Evolutionary conservation across 352 stramenopile genomes (phyloP).

Genomic region (Blastocystis hominis): DNA sequence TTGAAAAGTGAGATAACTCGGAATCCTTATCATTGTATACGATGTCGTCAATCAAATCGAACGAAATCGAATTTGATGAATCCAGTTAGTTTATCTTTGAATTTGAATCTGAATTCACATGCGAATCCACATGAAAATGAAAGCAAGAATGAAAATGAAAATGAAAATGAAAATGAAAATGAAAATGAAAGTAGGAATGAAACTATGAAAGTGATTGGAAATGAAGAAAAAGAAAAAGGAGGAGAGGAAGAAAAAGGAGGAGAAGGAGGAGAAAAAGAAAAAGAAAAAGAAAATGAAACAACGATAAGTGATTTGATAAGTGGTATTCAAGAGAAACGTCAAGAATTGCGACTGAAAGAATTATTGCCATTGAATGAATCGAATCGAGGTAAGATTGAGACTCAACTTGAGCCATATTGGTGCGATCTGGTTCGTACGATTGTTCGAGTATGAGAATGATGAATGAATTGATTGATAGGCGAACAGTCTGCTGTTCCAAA

Average conservation of each 20-base stretch:
- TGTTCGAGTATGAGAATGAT: background rate
- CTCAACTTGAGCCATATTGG: background rate
- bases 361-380: background rate
- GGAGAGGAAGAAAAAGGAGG: no score
- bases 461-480: background rate
- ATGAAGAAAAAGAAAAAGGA: no score
- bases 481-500: background rate
- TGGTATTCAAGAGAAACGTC: slow-evolving; percentile 4
- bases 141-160: no score
- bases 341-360: background rate
- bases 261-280: no score
- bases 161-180: no score
- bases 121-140: no score
- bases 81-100: no score
- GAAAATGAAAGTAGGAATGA: no score
- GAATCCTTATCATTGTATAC: background rate
- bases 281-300: no score
- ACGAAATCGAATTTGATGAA: background rate
- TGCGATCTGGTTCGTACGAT: background rate
- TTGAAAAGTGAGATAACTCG: slow-evolving; percentile 16
- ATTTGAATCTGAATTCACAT: no score
- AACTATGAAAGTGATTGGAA: no score
- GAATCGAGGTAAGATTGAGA: background rate
- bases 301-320: background rate
- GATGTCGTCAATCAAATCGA: background rate